Conservation (phyloP, 2,329 filamentous ascomycete genomes). For the Albophoma yamanashiensis region DNA sequence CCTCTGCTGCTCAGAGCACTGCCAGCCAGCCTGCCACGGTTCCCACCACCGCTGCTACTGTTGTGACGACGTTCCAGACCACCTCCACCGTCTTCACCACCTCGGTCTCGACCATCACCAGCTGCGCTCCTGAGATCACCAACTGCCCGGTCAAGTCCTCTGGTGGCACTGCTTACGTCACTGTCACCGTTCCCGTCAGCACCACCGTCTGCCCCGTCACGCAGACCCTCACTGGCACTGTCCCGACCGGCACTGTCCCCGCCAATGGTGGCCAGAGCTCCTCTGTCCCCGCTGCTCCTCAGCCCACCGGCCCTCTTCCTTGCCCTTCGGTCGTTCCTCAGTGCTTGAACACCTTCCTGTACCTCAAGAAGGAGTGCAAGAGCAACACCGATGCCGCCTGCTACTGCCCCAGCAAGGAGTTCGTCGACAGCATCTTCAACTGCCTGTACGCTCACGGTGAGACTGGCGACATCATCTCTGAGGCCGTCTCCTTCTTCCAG, state of each 20-base stretch:
- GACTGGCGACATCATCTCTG: conserved; percentile 52
- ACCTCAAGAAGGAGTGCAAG: conserved; percentile 55
- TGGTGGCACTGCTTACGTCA: conserved; percentile 36
- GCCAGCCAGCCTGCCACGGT: too few relatives aligned
- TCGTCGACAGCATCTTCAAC: conserved; percentile 68
- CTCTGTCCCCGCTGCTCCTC: conserved; percentile 17
- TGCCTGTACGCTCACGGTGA: conserved; percentile 73
- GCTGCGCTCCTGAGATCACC: conserved; percentile 32
- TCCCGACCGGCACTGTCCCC: neutral
- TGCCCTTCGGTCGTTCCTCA: conserved; percentile 68
- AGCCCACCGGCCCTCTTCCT: conserved; percentile 28
- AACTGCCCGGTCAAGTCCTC: conserved; percentile 39
- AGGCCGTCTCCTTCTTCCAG: conserved; percentile 75
- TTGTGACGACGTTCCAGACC: conserved; percentile 28
- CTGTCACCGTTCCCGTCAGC: conserved; percentile 43
- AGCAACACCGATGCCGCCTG: conserved; percentile 75
- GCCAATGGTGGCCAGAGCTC: conserved; percentile 1
- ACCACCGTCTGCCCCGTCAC: conserved; percentile 53
- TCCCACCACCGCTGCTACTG: conserved; percentile 6
- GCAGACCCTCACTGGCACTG: conserved; percentile 31
- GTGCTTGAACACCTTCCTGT: conserved; percentile 88
- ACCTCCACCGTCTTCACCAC: conserved; percentile 42
- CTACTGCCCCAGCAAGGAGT: conserved; percentile 74
- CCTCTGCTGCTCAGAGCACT: too few relatives aligned
- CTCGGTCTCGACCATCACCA: conserved; percentile 36